Base-by-base conservation (phyloP, 1,284 basidiomycete genomes). In the Lignosus rhinocerotis region DNA sequence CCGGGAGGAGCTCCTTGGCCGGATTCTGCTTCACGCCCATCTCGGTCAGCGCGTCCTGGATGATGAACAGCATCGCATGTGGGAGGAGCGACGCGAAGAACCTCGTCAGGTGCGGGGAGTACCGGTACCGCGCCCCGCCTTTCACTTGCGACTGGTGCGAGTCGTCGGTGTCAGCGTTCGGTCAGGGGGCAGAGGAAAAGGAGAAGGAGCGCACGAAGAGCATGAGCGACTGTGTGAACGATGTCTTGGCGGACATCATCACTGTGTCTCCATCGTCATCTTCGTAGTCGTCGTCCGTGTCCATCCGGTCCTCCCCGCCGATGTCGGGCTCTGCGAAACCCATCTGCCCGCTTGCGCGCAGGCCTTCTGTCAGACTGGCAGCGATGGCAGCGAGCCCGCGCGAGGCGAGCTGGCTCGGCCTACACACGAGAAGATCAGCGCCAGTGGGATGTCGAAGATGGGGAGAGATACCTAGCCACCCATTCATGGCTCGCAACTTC, bases 401-500 rank as follows among this genome's bases (percentile, higher is more conserved):
- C 4, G 78, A 74, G 1, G 82, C 83, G 1, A 94, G 76, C 67
- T 93, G 90, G 68, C 88, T 92, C 19, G 83, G 85, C 55, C 90
- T 92, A 56, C 38, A 30, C 21, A 30, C 3, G 11, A 21, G 30
- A 52, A 38, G 17, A 21, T 36, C 9, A 38, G n/a, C 34, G 31
- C 8, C 34, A 41, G 2, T 12, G 9, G 21, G 21, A n/a, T 45
- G 33, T n/a, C 38, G 56, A 32, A 60, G 33, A 45, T 21, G 49
- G 32, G 10, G 9, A 55, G 33, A 45, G 19, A 67, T 71, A 88
- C 91, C 86, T 83, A 62, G 80, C 81, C 67, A 85, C 87, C 96
- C 96, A 98, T 0, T 86, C 85, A 72, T 96, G 92, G 6, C 75
- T 68, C 59, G 81, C 80, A 16, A 94, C 83, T 38, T 93, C 86